Base-by-base conservation (phyloP, 208 protist species). In the Crithidia expoeki region DNA sequence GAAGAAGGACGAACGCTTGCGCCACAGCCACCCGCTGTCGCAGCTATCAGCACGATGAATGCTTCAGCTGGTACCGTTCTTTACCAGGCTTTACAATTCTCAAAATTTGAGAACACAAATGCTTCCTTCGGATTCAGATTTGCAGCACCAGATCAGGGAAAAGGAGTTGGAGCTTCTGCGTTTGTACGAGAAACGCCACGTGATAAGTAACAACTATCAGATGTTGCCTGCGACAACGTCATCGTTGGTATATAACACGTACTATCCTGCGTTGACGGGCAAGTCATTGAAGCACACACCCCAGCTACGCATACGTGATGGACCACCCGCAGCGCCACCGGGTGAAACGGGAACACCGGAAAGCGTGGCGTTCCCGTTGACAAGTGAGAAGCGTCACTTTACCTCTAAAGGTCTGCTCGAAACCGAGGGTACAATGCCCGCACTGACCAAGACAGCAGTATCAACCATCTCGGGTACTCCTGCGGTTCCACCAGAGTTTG, bases 361-460 rank as follows among this genome's bases (percentile, higher is more conserved):
- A 14, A 83, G 72, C n/a, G 53, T 83, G n/a, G 32, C 58, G 12
- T 30, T 69, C 10, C n/a, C 53, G 12, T 42, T 79, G 4, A 83
- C 67, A 49, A 23, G 9, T 1, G 72, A 79, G 25, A 40, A 12
- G 2, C 67, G 68, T 0, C 66, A 36, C 19, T 14, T 74, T 1
- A 32, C 3, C 7, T 14, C 16, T 19, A 2, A 19, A 4, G 34
- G 28, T 12, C 17, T 32, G 28, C 19, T 11, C 32, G 4, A n/a
- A 17, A 4, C 32, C 4, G 14, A 47, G 1, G 10, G 27, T 3
- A 25, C 19, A 7, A 27, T 34, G 2, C 34, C 5, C 21, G 33
- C 55, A 28, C 21, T n/a, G 2, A 36, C 51, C 1, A 4, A 3
- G 25, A 36, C 9, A 21, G 7, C 1, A 1, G 28, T 17, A 16